Evolutionary conservation across 495 filamentous ascomycete genomes (phyloP), one percentile per base, ranked within the genome.

Genomic region (Penicillium roqueforti): DNA sequence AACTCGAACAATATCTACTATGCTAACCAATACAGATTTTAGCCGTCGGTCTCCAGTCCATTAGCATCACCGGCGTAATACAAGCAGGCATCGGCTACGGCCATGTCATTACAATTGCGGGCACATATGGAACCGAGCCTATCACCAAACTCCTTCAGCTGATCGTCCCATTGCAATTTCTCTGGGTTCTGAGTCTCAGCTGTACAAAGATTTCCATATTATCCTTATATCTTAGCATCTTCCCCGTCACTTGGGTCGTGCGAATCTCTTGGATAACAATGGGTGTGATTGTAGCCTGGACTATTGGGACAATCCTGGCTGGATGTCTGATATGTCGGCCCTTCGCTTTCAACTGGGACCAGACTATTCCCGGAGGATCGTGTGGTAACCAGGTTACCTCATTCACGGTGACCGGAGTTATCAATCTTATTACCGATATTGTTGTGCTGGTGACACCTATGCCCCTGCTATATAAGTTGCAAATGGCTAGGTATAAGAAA

Each of bases 251-350:
- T 3, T 56, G 50, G 49, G 51, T 68, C 25, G 36, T 53, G 16
- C 45, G 51, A 8, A 47, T 47, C 3, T 36, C 49, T 10, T 61
- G 41, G 47, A 60, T 53, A 10, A 53, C 63, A 4, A 59, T 68
- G 8, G 63, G n/a, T 6, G 32, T 69, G 14, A 56, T 72, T 16
- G 40, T 59, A 11, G 41, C 61, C 34, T 59, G 55, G 54, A 57
- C 55, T 10, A 57, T 67, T 9, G 63, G 63, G 40, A 62, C 60
- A 29, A 59, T 68, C 34, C 46, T 66, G 7, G 51, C 55, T 7
- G 51, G 62, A 3, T 61, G 77, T 50, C 72, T 82, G 53, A 70
- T 72, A 29, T 83, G 80, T 54, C 63, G 44, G 2, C 80, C 81
- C 1, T 53, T 84, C 20, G 60, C 57, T 2, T 70, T 62, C 42